phyloP scores from a whole-genome alignment of 2,329 filamentous ascomycete species.

The Dothideomycetes sp. region DNA sequence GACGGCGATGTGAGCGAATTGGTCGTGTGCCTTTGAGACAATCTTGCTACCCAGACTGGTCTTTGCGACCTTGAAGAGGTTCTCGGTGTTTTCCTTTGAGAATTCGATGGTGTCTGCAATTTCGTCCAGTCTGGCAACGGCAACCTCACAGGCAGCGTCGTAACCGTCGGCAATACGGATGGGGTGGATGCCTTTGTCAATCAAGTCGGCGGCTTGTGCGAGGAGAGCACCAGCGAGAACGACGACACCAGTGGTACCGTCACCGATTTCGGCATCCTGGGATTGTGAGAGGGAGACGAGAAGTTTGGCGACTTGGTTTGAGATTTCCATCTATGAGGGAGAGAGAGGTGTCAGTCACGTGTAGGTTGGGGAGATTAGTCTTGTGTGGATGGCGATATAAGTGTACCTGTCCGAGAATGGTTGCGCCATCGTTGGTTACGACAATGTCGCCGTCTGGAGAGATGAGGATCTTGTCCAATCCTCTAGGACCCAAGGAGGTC shows the following conservation, averaged over 20 bases:
- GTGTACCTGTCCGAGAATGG: conserved; percentile 67
- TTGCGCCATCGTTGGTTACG: conserved; percentile 97
- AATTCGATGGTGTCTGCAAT: conserved; percentile 91
- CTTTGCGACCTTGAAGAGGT: conserved; percentile 87
- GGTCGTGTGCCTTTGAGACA: conserved; percentile 95
- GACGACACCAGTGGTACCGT: conserved; percentile 95
- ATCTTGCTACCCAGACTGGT: conserved; percentile 98
- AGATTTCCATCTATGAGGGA: conserved; percentile 97
- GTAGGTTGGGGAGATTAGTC: neutral
- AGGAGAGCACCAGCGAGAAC: conserved; percentile 88
- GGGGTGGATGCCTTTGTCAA: conserved; percentile 99
- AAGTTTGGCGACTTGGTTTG: conserved; percentile 95
- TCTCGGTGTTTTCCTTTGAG: conserved; percentile 64
- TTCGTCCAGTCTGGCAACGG: conserved; percentile 79
- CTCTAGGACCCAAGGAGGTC: conserved; percentile 87
- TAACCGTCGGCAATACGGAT: conserved; percentile 98
- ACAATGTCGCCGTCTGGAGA: conserved; percentile 98
- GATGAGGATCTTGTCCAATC: conserved; percentile 97
- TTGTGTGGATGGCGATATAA: neutral
- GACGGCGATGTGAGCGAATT: conserved; percentile 94
- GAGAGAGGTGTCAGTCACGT: conserved; percentile 8
- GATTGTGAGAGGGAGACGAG: conserved; percentile 96
- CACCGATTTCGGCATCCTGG: conserved; percentile 97
- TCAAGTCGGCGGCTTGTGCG: conserved; percentile 93
- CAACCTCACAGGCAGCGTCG: conserved; percentile 94